A percentile compares a stretch with the other conserved stretches of the same genome.
Evolutionary conservation across 1,139 yeast genomes (phyloP).

Genomic region (Casaregolazyma lundiana): DNA sequence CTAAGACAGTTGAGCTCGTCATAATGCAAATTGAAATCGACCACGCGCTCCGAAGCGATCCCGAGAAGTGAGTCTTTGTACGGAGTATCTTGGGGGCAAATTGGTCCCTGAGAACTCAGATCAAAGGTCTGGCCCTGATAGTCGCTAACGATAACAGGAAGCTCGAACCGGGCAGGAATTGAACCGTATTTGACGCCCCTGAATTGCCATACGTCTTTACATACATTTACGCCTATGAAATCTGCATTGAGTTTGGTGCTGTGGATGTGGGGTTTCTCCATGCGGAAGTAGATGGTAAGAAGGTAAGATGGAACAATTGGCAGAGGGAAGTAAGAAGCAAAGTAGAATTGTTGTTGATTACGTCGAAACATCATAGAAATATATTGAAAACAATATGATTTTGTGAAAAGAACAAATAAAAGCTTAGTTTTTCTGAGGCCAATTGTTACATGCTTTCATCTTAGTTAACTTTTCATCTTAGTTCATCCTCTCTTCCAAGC

Average conservation of each 20-base stretch:
- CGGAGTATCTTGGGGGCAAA: slow-evolving; percentile 26
- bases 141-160: slow-evolving; percentile 11
- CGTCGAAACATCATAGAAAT: too few species aligned
- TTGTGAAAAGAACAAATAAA: too few species aligned
- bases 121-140: slow-evolving; percentile 2
- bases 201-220: slow-evolving; percentile 8
- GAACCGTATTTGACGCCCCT: slow-evolving; percentile 16
- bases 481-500: too few species aligned
- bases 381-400: too few species aligned
- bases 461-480: too few species aligned
- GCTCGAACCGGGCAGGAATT: slow-evolving; percentile 13
- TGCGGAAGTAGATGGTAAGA: neutral
- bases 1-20: slow-evolving; percentile 28
- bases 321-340: too few species aligned
- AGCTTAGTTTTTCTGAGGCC: too few species aligned
- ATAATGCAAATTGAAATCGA: slow-evolving; percentile 18
- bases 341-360: too few species aligned
- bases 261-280: neutral
- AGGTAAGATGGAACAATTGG: neutral
- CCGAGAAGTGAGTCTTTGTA: slow-evolving; percentile 25
- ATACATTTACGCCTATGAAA: neutral
- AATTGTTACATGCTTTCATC: too few species aligned
- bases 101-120: slow-evolving; percentile 23
- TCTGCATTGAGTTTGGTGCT: neutral
- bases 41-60: slow-evolving; percentile 17